Base-by-base conservation (phyloP, 345 rosid genomes). In the Anacardium occidentale region DNA sequence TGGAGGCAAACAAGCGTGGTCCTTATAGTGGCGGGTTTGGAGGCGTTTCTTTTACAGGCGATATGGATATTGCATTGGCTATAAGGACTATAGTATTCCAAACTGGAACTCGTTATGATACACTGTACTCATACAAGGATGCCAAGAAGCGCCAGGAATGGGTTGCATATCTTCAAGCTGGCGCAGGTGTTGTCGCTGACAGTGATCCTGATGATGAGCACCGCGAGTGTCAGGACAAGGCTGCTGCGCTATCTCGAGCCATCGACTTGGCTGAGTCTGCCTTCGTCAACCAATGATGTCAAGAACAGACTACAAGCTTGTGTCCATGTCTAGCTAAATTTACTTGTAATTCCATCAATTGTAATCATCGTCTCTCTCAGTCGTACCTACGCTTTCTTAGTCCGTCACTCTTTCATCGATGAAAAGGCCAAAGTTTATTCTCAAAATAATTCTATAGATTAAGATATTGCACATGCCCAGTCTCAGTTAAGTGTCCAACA, bases 21-120 rank as follows among this genome's bases (percentile, higher is more conserved):
- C 97, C 98, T 2, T 94, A 89, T 73, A 89, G 97, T n/a, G 98
- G 98, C 0, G 98, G 98, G 21, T 85, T 94, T 2, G 97, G 97
- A 2, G 88, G 85, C 10, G 22, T 94, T 12, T 94, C 98, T 15
- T 94, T 89, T 73, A 78, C 83, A 0, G 97, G 98, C 0, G 91
- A 89, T 69, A 83, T 92, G 97, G 98, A 94, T 82, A 85, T 94
- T 7, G 95, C 98, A 0, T 69, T 94, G 68, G 80, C 90, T n/a
- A 89, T 92, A 2, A 80, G 97, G 74, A 94, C 98, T 1, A 88
- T 94, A 0, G 87, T 94, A 15, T 92, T 94, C 85, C 89, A 94
- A 0, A 89, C 97, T 0, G 90, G 85, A 47, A 25, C 80, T 8
- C 85, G 83, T 6, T 80, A 67, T 47, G 87, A 94, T 72, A 92